phyloP scores from a whole-genome alignment of 129 eudicot genomes.

The Flaveria brownii region DNA sequence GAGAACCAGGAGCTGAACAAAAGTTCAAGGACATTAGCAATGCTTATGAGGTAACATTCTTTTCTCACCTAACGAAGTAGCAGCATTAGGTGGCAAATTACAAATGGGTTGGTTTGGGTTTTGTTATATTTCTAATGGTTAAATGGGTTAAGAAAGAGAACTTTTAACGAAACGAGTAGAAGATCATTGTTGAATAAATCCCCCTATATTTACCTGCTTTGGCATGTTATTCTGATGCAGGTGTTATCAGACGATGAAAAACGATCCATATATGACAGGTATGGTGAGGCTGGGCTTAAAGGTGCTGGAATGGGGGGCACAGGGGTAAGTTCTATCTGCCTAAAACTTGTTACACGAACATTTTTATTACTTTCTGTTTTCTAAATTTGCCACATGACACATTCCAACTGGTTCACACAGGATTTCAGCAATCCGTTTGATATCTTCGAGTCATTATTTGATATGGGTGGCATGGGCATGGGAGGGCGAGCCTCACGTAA shows the following conservation, averaged over 20 bases:
- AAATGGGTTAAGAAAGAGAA: no score
- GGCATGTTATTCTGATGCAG: conserved; percentile 38
- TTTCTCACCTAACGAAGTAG: background rate
- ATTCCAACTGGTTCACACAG: conserved; percentile 36
- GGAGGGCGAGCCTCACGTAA: conserved; percentile 72
- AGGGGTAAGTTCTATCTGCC: conserved; percentile 60
- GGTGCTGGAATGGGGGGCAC: conserved; percentile 80
- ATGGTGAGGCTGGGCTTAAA: conserved; percentile 96
- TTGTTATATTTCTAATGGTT: no score
- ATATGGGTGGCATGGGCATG: conserved; percentile 80
- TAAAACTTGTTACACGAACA: background rate
- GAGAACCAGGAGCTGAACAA: conserved; percentile 89
- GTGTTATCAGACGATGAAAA: conserved; percentile 92
- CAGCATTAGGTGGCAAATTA: no score
- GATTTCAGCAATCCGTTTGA: conserved; percentile 92
- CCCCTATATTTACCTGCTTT: background rate
- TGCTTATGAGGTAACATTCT: conserved; percentile 78
- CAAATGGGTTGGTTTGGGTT: no score
- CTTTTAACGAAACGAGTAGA: no score
- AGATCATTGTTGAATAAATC: no score
- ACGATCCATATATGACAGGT: conserved; percentile 89
- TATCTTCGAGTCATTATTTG: conserved; percentile 72
- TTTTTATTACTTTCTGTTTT: background rate
- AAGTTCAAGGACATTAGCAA: conserved; percentile 93
- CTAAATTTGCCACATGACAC: conserved; percentile 12